A percentile compares a stretch with the other conserved stretches of the same genome.
phyloP scores from a whole-genome alignment of 2,329 filamentous ascomycete species.

The Onygenales sp. region DNA sequence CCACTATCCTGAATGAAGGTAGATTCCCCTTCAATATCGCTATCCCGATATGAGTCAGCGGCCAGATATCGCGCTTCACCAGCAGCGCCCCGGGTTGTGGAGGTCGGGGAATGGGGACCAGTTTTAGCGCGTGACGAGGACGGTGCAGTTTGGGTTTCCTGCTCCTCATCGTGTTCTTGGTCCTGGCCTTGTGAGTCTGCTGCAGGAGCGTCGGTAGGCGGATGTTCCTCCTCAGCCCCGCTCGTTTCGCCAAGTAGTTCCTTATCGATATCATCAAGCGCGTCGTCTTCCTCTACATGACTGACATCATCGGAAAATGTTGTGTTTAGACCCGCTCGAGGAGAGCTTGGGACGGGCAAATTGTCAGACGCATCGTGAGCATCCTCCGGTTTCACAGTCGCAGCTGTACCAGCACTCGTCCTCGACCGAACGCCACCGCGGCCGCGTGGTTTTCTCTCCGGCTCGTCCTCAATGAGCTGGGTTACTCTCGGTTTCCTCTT shows the following conservation, averaged over 20 bases:
- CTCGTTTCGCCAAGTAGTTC: constrained; percentile 28
- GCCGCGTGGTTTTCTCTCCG: background rate
- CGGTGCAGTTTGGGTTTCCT: no score
- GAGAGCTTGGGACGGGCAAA: constrained; percentile 16
- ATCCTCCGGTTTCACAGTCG: background rate
- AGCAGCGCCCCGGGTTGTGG: background rate
- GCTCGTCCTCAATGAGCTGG: background rate
- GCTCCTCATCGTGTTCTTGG: background rate
- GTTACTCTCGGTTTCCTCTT: background rate
- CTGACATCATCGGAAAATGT: constrained; percentile 14
- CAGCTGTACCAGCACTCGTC: background rate
- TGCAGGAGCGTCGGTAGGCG: background rate
- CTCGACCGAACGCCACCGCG: background rate
- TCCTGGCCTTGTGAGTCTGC: background rate
- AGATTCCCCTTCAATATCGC: constrained; percentile 5
- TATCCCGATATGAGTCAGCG: constrained; percentile 4
- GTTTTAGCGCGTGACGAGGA: background rate
- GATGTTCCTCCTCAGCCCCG: constrained; percentile 23
- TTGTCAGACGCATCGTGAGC: background rate
- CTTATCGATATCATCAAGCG: constrained; percentile 28
- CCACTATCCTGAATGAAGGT: constrained; percentile 19
- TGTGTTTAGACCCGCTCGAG: constrained; percentile 16
- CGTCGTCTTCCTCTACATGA: constrained; percentile 24
- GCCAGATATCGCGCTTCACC: constrained; percentile 15
- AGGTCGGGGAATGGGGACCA: constrained; percentile 8